Base-by-base conservation (phyloP, 1,139 yeast genomes). In the Scheffersomyces parashehatae region DNA sequence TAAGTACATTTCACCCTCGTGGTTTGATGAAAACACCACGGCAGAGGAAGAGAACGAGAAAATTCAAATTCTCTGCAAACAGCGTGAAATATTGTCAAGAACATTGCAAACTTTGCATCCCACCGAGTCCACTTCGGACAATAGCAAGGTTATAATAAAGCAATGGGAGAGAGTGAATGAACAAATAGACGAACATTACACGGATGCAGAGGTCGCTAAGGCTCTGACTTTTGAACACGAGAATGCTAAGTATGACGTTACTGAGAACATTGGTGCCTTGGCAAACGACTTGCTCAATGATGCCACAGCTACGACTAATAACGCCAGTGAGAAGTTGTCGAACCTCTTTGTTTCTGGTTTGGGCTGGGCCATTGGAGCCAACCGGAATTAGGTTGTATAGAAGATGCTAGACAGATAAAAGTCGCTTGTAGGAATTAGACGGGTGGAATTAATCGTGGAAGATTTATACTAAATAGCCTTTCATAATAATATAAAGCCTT, bases 351-450 rank as follows among this genome's bases (percentile, higher is more conserved):
- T 77, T 1, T 71, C 80, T 31, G 85, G 86, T 0, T 62, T 81
- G 37, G 86, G 85, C 2, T 81, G 86, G 86, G 86, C 85, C 1
- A 79, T 81, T 48, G 86, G 86, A 4, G 86, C 86, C 3, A 72
- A 67, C 39, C 50, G 51, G 40, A 39, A 47, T 20, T 20, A 20
- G 26, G 26, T 20, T 6, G 20, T 6, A 6, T 1, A 20, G 26
- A 20, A 20, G 26, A 20, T 7, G 8, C 6, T 16, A 16, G 20
- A 3, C 20, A 16, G 20, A 16, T 16, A 16, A 13, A 13, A 13
- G 20, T 1, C 20, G 3, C 20, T 16, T 16, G 20, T 5, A 5
- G 20, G 20, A 16, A 16, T 16, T 16, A 5, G 20, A 1, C 3
- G 6, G 20, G 6, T 16, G 20, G 20, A 5, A 16, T 16, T 16